Base-by-base conservation (phyloP, 768 basidiomycete species). In the Suillus americanus region DNA sequence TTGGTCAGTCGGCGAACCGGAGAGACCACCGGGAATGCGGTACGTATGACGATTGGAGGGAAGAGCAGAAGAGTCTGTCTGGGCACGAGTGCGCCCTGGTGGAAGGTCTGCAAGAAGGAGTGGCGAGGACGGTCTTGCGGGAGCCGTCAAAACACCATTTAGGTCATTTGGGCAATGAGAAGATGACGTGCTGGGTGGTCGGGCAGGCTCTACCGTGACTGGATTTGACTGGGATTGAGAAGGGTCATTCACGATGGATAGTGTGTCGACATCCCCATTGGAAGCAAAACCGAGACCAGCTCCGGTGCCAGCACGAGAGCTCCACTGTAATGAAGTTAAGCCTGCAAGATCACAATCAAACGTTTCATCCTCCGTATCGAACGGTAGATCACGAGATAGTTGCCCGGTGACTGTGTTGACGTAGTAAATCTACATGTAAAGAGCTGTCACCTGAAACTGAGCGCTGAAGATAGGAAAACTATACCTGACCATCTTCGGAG, bases 401-500 rank as follows among this genome's bases (percentile, higher is more conserved):
- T 89, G 84, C 28, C 91, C 91, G 0, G 91, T 94, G 70, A 90
- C 78, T 3, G 93, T 93, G 72, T 98, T 98, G 68, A 91, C 86
- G 78, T 97, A 99, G 80, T 88, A 96, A 72, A 99, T 94, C 95
- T 97, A 62, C 43, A 37, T 9, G 28, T 33, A 38, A 38, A 10
- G 23, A 56, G 18, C 51, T 46, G 50, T 30, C 25, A n/a, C n/a
- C 54, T 60, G 57, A 37, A 12, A 18, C 37, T 43, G 40, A 30
- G 69, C 60, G 37, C 63, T 38, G 10, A 50, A 12, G 20, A 25
- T 28, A 38, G 5, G 46, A 64, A 65, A 62, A 63, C 64, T 75
- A 68, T 70, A 95, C 94, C 85, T 92, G 92, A 65, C 94, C 92
- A 67, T 90, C 86, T 16, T 82, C 75, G 2, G 91, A 89, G 57